A percentile compares a stretch with the other conserved stretches of the same genome.
These are phyloP conservation scores for Copromyces sp. DNA, from an alignment of 495 filamentous ascomycete species.

Conservation along the genomic window DNA sequence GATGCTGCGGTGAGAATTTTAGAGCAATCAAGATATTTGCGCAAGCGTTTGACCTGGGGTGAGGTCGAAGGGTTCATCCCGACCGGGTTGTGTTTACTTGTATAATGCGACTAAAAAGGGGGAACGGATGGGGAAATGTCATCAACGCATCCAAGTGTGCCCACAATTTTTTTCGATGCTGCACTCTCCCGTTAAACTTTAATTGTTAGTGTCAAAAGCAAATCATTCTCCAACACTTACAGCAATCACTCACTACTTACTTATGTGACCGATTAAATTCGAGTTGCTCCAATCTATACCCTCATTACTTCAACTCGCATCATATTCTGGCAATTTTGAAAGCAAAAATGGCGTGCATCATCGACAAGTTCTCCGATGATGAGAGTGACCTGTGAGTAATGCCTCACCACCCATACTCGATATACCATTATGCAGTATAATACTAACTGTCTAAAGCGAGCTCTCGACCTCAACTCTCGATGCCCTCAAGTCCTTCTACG, in stretches of 20 bases:
- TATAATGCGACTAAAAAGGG: not conserved
- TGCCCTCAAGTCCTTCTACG: conserved; percentile 58
- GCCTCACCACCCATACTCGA: not conserved
- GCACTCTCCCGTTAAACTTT: not conserved
- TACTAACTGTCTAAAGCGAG: conserved; percentile 23
- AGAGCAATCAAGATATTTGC: not conserved
- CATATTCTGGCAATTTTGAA: not conserved
- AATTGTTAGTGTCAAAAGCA: not conserved
- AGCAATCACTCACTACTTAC: not conserved
- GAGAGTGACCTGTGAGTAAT: conserved; percentile 24
- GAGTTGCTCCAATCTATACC: not conserved
- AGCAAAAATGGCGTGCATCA: not conserved
- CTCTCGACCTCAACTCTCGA: conserved; percentile 51
- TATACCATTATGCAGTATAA: not conserved
- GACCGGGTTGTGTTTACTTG: not conserved
- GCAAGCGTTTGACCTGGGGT: not conserved
- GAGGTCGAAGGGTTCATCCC: not conserved
- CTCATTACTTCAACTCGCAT: not conserved
- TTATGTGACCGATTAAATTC: not conserved
- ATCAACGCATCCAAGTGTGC: not conserved
- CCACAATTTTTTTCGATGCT: not conserved
- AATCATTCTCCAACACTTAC: not conserved
- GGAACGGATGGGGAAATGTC: not conserved
- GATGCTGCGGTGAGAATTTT: not conserved
- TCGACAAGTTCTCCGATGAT: not conserved